These are phyloP conservation scores for Sarocladiaceae sp. DNA, from an alignment of 2,329 filamentous ascomycete species.

Conservation along the genomic window DNA sequence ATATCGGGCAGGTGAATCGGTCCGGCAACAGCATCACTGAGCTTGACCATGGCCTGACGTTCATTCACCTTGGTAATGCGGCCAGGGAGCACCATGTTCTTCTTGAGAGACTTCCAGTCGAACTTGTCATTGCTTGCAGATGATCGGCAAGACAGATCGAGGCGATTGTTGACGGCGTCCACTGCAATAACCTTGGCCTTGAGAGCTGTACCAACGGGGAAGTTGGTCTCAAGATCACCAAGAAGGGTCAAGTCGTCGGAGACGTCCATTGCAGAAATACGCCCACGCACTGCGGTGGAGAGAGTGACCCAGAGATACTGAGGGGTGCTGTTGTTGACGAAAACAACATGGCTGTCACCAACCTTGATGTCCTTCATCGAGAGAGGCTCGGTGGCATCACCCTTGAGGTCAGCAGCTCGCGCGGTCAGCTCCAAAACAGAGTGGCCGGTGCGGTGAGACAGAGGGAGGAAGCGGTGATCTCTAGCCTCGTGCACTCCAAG, in stretches of 20 bases:
- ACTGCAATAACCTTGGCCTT: slow-evolving; percentile 74
- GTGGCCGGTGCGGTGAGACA: slow-evolving; percentile 79
- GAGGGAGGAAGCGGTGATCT: slow-evolving; percentile 86
- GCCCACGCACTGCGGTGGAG: slow-evolving; percentile 80
- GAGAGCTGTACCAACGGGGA: slow-evolving; percentile 85
- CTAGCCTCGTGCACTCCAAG: slow-evolving; percentile 86
- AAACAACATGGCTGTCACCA: slow-evolving; percentile 72
- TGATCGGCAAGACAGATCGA: slow-evolving; percentile 81
- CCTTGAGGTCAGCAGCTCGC: slow-evolving; percentile 64
- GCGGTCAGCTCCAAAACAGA: slow-evolving; percentile 83
- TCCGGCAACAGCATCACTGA: slow-evolving; percentile 75
- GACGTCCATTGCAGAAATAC: slow-evolving; percentile 76
- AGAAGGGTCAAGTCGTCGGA: slow-evolving; percentile 81
- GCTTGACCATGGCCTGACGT: slow-evolving; percentile 76
- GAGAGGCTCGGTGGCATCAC: slow-evolving; percentile 44
- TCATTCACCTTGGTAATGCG: slow-evolving; percentile 84
- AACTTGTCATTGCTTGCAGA: slow-evolving; percentile 44
- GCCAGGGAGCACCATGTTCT: slow-evolving; percentile 77
- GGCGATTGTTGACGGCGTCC: slow-evolving; percentile 65
- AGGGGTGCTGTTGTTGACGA: slow-evolving; percentile 83
- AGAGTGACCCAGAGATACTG: slow-evolving; percentile 87
- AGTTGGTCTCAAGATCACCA: slow-evolving; percentile 71
- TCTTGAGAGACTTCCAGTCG: slow-evolving; percentile 66
- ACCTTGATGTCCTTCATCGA: slow-evolving; percentile 68
- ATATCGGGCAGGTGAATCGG: slow-evolving; percentile 80